These are phyloP conservation scores for Acer campestre DNA, from an alignment of 345 rosid genomes.

Conservation along the genomic window DNA sequence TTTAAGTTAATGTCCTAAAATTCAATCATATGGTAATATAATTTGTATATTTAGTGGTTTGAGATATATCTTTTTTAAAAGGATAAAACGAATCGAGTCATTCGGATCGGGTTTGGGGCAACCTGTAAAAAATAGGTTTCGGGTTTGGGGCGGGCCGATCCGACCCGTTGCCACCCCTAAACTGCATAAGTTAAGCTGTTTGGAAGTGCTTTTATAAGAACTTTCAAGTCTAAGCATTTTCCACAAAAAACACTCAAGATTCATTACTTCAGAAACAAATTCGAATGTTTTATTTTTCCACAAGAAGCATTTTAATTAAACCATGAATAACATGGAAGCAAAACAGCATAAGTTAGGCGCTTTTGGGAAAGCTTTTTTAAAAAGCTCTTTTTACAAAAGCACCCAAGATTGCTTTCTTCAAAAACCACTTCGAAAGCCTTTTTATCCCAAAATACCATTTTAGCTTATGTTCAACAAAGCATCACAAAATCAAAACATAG, in stretches of 20 bases:
- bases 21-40: no score
- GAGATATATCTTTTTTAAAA: no score
- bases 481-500: neutral
- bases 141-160: no score
- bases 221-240: neutral
- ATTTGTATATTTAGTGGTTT: no score
- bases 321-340: neutral
- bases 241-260: neutral
- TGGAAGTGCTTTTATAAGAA: neutral
- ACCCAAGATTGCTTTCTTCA: neutral
- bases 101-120: no score
- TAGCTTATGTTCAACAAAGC: neutral
- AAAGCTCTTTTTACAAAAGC: neutral
- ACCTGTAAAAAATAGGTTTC: no score
- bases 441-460: neutral
- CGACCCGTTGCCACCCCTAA: no score
- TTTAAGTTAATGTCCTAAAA: no score
- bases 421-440: neutral
- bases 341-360: neutral
- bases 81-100: no score
- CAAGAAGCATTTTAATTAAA: neutral
- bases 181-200: neutral
- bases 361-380: neutral
- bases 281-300: neutral
- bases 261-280: neutral